Base-by-base conservation (phyloP, 164 flowering plant genomes). In the Aristolochia contorta region DNA sequence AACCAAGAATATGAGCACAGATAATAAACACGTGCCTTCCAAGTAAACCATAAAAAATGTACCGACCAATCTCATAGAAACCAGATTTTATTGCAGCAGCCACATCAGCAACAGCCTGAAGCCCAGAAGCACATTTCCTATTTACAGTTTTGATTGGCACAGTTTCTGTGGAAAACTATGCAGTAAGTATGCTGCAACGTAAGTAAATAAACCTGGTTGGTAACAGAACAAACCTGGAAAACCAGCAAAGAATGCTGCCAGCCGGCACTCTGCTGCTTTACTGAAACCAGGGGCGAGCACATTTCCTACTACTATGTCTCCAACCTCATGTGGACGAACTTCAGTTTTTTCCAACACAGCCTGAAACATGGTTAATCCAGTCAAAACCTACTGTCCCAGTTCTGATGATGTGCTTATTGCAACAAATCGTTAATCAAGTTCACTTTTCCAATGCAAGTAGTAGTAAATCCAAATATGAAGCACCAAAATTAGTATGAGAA, bases 161-260 rank as follows among this genome's bases (percentile, higher is more conserved):
- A 65, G 91, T 91, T 48, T 91, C 97, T 94, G 82, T 43, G 27
- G 49, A 22, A 47, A 47, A n/a, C 9, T 37, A 4, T 37, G 43
- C 3, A 37, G 7, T 37, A 37, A 37, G 43, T 7, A 4, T 60
- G 14, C 27, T 12, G 27, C 23, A 52, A 2, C 61, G 8, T 8
- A 49, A 16, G n/a, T 13, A 18, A 6, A 49, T n/a, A n/a, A 18
- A 49, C 7, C 9, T 49, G 53, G 53, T 16, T 10, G 13, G 23
- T 27, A 45, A 20, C 14, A 9, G 46, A 27, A 59, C 47, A 37
- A 37, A 89, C 99, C 97, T 66, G 99, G 97, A 65, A 88, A 91
- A 43, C 97, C 99, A 71, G 97, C 99, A 76, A 87, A 94, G 72
- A 91, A 89, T 37, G 99, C 89, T 62, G 99, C 99, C 96, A 90